Conservation (phyloP, 2,329 filamentous ascomycete genomes). For the Penicillium vulpinum region DNA sequence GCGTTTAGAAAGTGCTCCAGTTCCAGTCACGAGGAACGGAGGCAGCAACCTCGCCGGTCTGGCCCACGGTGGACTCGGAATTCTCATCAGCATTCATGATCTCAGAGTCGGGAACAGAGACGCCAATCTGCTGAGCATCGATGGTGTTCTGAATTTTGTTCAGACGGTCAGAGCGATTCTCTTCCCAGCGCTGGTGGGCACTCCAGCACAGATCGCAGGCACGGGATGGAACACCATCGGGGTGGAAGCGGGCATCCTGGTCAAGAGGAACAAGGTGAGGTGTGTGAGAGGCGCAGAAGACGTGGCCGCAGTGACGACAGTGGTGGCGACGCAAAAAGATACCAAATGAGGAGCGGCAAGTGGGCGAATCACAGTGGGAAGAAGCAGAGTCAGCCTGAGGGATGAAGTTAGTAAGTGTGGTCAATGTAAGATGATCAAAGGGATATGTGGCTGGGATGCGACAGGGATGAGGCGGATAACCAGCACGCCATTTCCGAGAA, state of each 20-base stretch:
- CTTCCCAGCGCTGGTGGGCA: slow-evolving; percentile 60
- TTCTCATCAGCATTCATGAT: slow-evolving; percentile 24
- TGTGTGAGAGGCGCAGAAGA: slow-evolving; percentile 64
- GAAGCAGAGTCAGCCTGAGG: slow-evolving; percentile 59
- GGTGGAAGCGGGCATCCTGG: slow-evolving; percentile 64
- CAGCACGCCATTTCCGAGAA: slow-evolving; percentile 29
- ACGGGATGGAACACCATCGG: slow-evolving; percentile 55
- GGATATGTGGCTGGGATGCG: background rate
- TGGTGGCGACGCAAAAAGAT: slow-evolving; percentile 65
- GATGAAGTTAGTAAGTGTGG: slow-evolving; percentile 16
- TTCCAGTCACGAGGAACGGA: slow-evolving; percentile 61
- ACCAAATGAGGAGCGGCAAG: slow-evolving; percentile 60
- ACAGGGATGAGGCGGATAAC: background rate
- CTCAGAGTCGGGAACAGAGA: slow-evolving; percentile 23
- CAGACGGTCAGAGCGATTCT: slow-evolving; percentile 48
- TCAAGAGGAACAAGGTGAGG: slow-evolving; percentile 60
- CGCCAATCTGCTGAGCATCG: slow-evolving; percentile 26
- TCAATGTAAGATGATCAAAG: background rate
- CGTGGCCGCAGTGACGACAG: slow-evolving; percentile 65
- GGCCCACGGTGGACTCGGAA: slow-evolving; percentile 17
- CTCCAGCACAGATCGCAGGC: slow-evolving; percentile 63
- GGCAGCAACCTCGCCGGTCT: slow-evolving; percentile 50
- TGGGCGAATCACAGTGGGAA: slow-evolving; percentile 56
- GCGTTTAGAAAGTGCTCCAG: slow-evolving; percentile 61
- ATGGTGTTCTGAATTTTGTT: slow-evolving; percentile 51